Base-by-base conservation (phyloP, 495 filamentous ascomycete species). In the Durotheca rogersii region DNA sequence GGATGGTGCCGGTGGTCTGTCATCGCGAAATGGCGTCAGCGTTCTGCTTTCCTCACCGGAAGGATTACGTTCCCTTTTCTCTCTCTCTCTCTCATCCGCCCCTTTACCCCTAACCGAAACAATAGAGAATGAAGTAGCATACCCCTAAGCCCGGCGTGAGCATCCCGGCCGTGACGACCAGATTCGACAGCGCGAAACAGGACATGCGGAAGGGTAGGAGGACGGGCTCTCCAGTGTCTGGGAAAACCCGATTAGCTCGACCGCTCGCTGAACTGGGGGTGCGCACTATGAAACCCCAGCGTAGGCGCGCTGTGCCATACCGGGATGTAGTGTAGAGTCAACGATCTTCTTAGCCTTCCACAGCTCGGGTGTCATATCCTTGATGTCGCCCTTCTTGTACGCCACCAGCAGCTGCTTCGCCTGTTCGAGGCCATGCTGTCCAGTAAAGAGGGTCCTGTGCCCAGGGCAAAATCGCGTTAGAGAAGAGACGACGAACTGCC, bases 131-230 rank as follows among this genome's bases (percentile, higher is more conserved):
- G n/a, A n/a, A n/a, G n/a, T 56, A 45, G 9, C 73, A 15, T 73
- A 87, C 85, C 53, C 78, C 68, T 18, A 93, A 77, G 5, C 87
- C 85, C 0, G 93, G 93, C 16, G 90, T 93, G 41, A 98, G 83
- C 94, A 97, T 98, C 61, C 94, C 93, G 3, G 84, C 94, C n/a
- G 93, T 98, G 41, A 97, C 92, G 35, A 97, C 77, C 60, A 98
- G 73, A 66, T 97, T 97, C 44, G 90, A 90, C 35, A 97, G 73
- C 42, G 94, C 89, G 67, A 95, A 97, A 75, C 82, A 88, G 34
- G 89, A 95, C 94, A 98, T 97, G 59, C 93, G 84, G 67, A 96
- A 96, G 14, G 94, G 93, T 4, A 97, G 81, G 61, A 97, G 82
- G 42, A 97, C 94, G 1, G 91, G 86, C 61, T 87, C 73, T 40